Percentiles rank a stretch among this genome's conserved stretches.
These are phyloP conservation scores for Talaromyces sp. DNA, from an alignment of 2,329 filamentous ascomycete genomes.

Conservation along the genomic window DNA sequence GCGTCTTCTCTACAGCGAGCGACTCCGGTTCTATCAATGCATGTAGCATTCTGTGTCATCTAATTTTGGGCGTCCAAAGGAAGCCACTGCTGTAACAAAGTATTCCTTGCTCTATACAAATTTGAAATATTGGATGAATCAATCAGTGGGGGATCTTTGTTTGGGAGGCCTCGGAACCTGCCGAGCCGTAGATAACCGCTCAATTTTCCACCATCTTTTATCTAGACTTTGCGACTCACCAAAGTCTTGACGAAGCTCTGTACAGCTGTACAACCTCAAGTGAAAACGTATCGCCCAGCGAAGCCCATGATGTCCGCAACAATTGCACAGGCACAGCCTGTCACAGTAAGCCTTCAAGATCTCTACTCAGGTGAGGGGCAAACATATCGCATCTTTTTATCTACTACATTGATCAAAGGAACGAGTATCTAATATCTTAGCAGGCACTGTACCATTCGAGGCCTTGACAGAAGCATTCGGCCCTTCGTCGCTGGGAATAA, in stretches of 20 bases:
- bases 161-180: neutral
- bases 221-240: neutral
- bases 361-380: constrained; percentile 44
- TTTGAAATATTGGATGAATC: neutral
- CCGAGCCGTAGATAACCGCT: constrained; percentile 15
- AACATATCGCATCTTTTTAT: neutral
- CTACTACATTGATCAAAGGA: neutral
- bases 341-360: constrained; percentile 49
- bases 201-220: neutral
- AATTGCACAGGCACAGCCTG: constrained; percentile 35
- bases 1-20: neutral
- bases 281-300: too few species aligned
- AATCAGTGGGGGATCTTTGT: neutral
- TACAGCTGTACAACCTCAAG: neutral
- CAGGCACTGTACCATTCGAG: constrained; percentile 42
- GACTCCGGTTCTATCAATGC: neutral
- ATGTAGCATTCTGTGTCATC: too few species aligned
- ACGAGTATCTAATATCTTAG: neutral
- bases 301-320: neutral
- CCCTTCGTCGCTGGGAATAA: constrained; percentile 82
- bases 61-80: neutral
- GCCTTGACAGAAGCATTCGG: constrained; percentile 70
- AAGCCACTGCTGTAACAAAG: neutral
- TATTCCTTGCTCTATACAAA: neutral
- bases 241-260: too few species aligned